Evolutionary conservation across 257 asterid species (phyloP).

Genomic region (Nicotiana tomentosiformis): DNA sequence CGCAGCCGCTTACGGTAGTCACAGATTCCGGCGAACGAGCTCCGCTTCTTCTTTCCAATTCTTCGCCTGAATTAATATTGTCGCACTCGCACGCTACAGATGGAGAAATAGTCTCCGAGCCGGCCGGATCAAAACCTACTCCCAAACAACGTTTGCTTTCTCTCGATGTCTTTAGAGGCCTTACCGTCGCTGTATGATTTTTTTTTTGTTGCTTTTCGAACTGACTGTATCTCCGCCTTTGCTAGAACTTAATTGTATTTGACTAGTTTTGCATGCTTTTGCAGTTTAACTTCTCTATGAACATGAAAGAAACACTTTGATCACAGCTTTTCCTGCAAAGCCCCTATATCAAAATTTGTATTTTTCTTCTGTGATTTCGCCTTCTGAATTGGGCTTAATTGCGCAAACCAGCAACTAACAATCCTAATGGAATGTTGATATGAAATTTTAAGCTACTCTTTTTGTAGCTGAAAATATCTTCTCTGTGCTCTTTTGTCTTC

Average conservation of each 20-base stretch:
- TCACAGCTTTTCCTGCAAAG: too few relatives aligned
- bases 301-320: too few relatives aligned
- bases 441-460: too few relatives aligned
- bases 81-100: not conserved
- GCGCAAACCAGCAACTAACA: too few relatives aligned
- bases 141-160: constrained; percentile 68
- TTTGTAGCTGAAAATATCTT: too few relatives aligned
- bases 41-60: constrained; percentile 57
- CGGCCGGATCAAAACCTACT: constrained; percentile 25
- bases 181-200: constrained; percentile 70
- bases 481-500: too few relatives aligned
- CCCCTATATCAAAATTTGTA: not conserved
- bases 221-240: too few relatives aligned
- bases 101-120: constrained; percentile 27
- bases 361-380: not conserved
- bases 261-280: too few relatives aligned
- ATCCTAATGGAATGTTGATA: too few relatives aligned
- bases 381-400: not conserved
- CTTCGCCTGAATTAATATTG: constrained; percentile 20
- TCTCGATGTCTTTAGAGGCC: constrained; percentile 91
- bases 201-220: not conserved
- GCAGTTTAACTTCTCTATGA: too few relatives aligned
- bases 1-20: constrained; percentile 35
- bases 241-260: too few relatives aligned
- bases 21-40: constrained; percentile 37